Evolutionary conservation across 768 basidiomycete species (phyloP), one percentile per base, ranked within the genome.

Genomic region (Gloeostereum incarnatum): DNA sequence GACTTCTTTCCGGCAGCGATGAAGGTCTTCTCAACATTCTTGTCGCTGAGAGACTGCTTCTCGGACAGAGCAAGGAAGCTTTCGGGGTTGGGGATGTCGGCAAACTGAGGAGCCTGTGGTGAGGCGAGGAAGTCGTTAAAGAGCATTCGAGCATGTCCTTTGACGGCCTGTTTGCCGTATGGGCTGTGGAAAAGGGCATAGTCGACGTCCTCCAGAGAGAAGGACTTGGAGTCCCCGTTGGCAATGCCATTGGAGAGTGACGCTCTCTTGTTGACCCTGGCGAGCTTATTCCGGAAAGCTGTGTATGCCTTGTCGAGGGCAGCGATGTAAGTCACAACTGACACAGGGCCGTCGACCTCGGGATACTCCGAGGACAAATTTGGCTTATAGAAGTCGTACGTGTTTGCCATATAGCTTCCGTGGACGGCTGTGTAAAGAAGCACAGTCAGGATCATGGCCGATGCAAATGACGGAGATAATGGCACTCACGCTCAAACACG

Each of bases 361-460:
- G 96, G 96, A 60, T 92, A 94, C 59, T 93, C 90, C 16, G 90
- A 93, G 39, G 83, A 80, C 16, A 98, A 79, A 50, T 89, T 81
- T 34, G 96, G 96, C 69, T 99, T 99, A 81, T 96, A 99, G 62
- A 97, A 98, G 64, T 99, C 96, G 62, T 94, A 97, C 0, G 83
- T 89, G 68, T 99, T 94, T 45, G 84, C 83, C 86, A 98, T 97
- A 69, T 92, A 88, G 36, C 81, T 90, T 18, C 93, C 94, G 61
- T 97, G 96, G 47, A 91, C 73, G 49, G 94, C 94, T 98, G 57
- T 6, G 55, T 41, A 39, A 40, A 43, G n/a, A 30, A 29, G 14
- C 31, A 20, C 30, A 27, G 39, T 13, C 11, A 48, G 35, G 43
- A 38, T 30, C 31, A 19, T 35, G 31, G 42, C 30, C 38, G 31